Conservation (phyloP, 2,329 filamentous ascomycete genomes). For the Microcera coccophila region DNA sequence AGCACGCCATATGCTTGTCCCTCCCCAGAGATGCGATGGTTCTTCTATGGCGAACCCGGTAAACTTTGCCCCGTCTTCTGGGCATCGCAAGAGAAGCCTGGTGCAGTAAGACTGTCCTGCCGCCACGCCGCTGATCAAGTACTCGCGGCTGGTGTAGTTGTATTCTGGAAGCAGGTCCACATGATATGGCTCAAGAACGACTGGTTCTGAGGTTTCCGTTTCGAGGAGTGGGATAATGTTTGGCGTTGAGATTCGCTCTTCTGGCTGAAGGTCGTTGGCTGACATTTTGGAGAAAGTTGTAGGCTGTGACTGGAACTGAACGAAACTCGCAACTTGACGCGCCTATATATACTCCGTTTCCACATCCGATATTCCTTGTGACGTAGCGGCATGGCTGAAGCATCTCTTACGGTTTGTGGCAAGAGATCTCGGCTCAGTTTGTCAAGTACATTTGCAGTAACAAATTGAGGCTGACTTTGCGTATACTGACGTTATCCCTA, state of each 20-base stretch:
- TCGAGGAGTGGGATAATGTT: slow-evolving; percentile 5
- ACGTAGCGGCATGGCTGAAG: no score
- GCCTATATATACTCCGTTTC: no score
- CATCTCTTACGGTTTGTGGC: background rate
- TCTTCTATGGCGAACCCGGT: slow-evolving; percentile 14
- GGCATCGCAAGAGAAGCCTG: slow-evolving; percentile 13
- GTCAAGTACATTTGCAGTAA: no score
- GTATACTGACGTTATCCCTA: no score
- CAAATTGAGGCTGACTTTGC: no score
- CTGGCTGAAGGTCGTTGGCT: background rate
- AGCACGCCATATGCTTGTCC: slow-evolving; percentile 19
- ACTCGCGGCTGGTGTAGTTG: slow-evolving; percentile 14
- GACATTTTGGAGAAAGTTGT: no score
- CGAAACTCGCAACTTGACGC: no score
- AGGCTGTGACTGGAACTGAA: no score
- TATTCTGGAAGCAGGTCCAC: slow-evolving; percentile 17
- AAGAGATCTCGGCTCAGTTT: no score
- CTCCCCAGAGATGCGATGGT: slow-evolving; percentile 17
- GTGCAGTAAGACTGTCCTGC: slow-evolving; percentile 15
- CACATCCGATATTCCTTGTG: no score
- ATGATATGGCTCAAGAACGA: slow-evolving; percentile 15
- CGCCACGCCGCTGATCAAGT: slow-evolving; percentile 12
- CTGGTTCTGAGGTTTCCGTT: slow-evolving; percentile 5
- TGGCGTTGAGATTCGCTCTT: slow-evolving; percentile 3
- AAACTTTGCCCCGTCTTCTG: slow-evolving; percentile 6